Evolutionary conservation across 2,329 filamentous ascomycete species (phyloP), one percentile per base, ranked within the genome.

Genomic region (Aspergillus phoenicis): DNA sequence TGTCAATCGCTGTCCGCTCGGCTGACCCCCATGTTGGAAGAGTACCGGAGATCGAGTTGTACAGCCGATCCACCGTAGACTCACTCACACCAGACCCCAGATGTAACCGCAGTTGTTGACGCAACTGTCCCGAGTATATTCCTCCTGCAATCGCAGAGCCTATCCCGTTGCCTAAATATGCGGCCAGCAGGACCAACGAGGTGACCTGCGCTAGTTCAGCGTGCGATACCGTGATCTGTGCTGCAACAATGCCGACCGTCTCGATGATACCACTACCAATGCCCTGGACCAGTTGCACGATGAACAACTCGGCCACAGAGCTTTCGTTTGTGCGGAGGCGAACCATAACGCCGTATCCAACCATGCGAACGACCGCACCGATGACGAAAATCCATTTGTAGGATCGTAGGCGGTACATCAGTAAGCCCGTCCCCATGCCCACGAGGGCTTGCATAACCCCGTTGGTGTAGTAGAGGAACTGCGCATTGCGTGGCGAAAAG

Each of bases 291-390:
- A 79, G 67, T 64, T 84, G 82, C 1, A 82, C 78, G 26, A 79
- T 63, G 63, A 83, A 81, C 1, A 84, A 72, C 68, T 84, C 82
- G 7, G 73, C 78, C 0, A 72, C 63, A 4, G 77, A 77, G 66
- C 80, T 83, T 39, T 74, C 65, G 51, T 75, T 72, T 0, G 74
- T 80, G 4, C 81, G 77, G 8, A 84, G 75, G 2, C 82, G 76
- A 30, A 83, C 73, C 82, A 84, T 84, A 30, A 83, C 66, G 3
- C 80, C 81, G 60, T 84, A 83, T 5, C 82, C 82, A 33, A 83
- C 64, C 8, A 82, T 66, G 10, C 81, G 79, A 33, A 84, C 64
- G 2, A 73, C 58, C 1, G 76, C 72, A 4, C 79, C 81, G 3
- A 70, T 62, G 22, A 83, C 69, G 11, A 75, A 69, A 2, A 84